phyloP scores from a whole-genome alignment of 2,329 filamentous ascomycete species.

The Macroventuria anomochaeta region DNA sequence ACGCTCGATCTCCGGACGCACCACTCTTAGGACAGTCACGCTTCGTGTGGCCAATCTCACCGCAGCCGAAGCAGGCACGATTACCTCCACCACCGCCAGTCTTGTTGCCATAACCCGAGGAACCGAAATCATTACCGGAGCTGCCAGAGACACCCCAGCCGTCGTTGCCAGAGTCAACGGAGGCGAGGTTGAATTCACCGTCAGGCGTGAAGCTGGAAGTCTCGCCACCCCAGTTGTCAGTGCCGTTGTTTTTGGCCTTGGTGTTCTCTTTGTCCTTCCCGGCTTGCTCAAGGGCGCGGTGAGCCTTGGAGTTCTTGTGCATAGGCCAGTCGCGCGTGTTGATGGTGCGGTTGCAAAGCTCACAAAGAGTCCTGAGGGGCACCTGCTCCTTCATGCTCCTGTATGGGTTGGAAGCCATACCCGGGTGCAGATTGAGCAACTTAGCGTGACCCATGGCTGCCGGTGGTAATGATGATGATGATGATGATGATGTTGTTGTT shows the following conservation, averaged over 20 bases:
- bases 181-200: constrained; percentile 9
- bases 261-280: constrained; percentile 30
- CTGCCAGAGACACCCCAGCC: constrained; percentile 23
- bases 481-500: no score
- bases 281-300: constrained; percentile 30
- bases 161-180: constrained; percentile 53
- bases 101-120: constrained; percentile 33
- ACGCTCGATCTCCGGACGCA: constrained; percentile 22
- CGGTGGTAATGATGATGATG: neutral
- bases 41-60: constrained; percentile 34
- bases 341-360: constrained; percentile 41
- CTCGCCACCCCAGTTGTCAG: constrained; percentile 15
- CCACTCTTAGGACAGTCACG: constrained; percentile 30
- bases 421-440: constrained; percentile 1
- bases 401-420: constrained; percentile 35
- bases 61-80: constrained; percentile 36
- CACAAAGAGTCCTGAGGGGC: constrained; percentile 34
- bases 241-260: constrained; percentile 12
- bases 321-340: constrained; percentile 39
- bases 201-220: constrained; percentile 11
- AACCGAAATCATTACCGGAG: neutral
- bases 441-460: constrained; percentile 2
- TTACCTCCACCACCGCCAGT: constrained; percentile 23
- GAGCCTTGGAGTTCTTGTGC: constrained; percentile 45
- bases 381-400: constrained; percentile 26